These are phyloP conservation scores for Lichtheimia ramosa DNA, from an alignment of 371 early-diverging fungal genomes.

Conservation along the genomic window DNA sequence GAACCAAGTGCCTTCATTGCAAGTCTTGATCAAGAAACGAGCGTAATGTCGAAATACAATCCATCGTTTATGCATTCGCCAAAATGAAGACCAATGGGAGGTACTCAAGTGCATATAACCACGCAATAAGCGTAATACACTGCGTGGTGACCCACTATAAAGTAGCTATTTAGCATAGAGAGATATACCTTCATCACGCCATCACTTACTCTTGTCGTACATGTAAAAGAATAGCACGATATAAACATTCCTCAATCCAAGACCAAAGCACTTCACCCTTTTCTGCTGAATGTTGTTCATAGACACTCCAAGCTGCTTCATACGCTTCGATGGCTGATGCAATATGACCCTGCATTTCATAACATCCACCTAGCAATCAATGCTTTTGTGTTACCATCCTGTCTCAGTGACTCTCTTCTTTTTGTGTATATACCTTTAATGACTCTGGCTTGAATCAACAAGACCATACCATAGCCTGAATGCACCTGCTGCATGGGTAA, in stretches of 20 bases:
- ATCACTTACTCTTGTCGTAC: constrained; percentile 53
- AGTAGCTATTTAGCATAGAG: too few species aligned
- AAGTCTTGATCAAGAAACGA: constrained; percentile 22
- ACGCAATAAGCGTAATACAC: constrained; percentile 26
- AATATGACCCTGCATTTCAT: constrained; percentile 51
- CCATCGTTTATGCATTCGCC: constrained; percentile 50
- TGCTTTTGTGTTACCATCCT: constrained; percentile 43
- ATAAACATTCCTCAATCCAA: constrained; percentile 74
- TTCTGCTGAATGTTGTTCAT: constrained; percentile 48
- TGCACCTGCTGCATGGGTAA: constrained; percentile 35
- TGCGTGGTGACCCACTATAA: constrained; percentile 11
- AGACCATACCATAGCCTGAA: constrained; percentile 55
- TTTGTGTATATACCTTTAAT: constrained; percentile 54
- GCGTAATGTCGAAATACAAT: constrained; percentile 49
- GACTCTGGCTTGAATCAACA: constrained; percentile 49
- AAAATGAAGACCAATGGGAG: constrained; percentile 43
- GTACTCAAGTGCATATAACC: constrained; percentile 24
- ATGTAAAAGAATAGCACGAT: constrained; percentile 59
- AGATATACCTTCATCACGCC: too few species aligned
- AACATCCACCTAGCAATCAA: constrained; percentile 47
- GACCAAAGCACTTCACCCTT: constrained; percentile 51
- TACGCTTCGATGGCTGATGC: constrained; percentile 55
- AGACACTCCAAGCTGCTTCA: constrained; percentile 47
- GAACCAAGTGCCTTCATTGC: constrained; percentile 29
- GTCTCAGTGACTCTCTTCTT: background rate